Percentiles rank a stretch among this genome's conserved stretches.
Conservation (phyloP, 768 basidiomycete species). For the Tulasnella sp. region DNA sequence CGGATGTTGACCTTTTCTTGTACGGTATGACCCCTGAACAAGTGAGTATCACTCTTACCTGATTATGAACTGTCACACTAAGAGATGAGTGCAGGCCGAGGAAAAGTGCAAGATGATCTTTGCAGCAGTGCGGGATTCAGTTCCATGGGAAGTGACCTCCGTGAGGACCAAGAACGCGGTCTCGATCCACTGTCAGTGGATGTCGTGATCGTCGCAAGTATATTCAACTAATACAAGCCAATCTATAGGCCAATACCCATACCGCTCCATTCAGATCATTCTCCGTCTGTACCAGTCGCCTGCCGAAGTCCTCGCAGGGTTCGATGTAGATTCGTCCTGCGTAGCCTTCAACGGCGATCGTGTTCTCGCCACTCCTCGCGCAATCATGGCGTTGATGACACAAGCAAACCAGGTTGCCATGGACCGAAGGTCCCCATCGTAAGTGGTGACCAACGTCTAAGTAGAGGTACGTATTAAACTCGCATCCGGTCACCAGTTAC, state of each 20-base stretch:
- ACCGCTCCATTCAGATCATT: conserved; percentile 55
- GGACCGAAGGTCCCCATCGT: conserved; percentile 48
- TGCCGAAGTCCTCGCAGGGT: conserved; percentile 55
- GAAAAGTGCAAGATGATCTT: conserved; percentile 43
- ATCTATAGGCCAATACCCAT: conserved; percentile 48
- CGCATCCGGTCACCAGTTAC: conserved; percentile 23
- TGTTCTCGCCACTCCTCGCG: conserved; percentile 52
- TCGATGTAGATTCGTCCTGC: conserved; percentile 57
- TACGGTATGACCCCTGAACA: conserved; percentile 26
- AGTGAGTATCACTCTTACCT: background rate
- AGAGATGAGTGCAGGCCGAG: background rate
- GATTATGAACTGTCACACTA: background rate
- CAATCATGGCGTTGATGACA: conserved; percentile 53
- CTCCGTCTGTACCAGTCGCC: conserved; percentile 54
- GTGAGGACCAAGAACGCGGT: conserved; percentile 46
- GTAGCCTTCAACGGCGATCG: conserved; percentile 44
- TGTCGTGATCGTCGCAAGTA: background rate
- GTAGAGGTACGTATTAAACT: background rate
- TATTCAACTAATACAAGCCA: background rate
- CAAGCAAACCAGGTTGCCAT: conserved; percentile 54
- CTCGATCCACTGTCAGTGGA: conserved; percentile 46
- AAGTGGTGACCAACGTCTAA: conserved; percentile 21
- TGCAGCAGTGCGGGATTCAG: conserved; percentile 52
- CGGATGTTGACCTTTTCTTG: conserved; percentile 54
- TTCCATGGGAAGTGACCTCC: conserved; percentile 43